These are phyloP conservation scores for Dioszegia aurantiaca DNA, from an alignment of 768 basidiomycete species.

Conservation along the genomic window DNA sequence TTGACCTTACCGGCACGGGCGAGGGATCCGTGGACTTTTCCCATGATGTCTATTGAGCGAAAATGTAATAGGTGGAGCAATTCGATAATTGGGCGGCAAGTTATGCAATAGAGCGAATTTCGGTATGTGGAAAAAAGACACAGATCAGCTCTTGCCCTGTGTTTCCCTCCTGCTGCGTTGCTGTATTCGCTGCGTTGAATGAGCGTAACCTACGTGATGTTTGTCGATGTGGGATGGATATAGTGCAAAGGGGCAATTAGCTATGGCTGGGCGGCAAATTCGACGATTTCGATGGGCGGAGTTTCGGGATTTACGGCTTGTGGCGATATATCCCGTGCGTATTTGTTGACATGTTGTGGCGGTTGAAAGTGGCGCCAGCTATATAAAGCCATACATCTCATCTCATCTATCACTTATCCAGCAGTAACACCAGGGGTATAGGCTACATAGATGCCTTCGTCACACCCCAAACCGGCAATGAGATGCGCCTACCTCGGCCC, in stretches of 20 bases:
- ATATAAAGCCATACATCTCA: too few relatives aligned
- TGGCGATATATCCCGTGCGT: too few relatives aligned
- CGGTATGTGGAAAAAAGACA: not conserved
- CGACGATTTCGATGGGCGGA: conserved; percentile 5
- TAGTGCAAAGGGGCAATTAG: not conserved
- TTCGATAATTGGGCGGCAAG: too few relatives aligned
- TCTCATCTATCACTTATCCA: not conserved
- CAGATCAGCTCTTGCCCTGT: not conserved
- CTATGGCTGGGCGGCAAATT: not conserved
- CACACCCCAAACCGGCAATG: too few relatives aligned
- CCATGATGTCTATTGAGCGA: conserved; percentile 41
- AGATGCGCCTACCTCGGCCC: conserved; percentile 41
- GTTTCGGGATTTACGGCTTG: not conserved
- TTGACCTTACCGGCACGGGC: conserved; percentile 99
- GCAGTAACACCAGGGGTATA: too few relatives aligned
- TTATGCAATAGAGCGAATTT: too few relatives aligned
- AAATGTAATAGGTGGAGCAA: too few relatives aligned
- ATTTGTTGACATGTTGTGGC: too few relatives aligned
- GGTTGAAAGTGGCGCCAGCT: too few relatives aligned
- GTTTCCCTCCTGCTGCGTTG: not conserved
- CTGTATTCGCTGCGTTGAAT: too few relatives aligned
- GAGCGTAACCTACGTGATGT: not conserved
- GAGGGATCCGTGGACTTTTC: conserved; percentile 90
- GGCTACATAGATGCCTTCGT: too few relatives aligned
- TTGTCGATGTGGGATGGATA: not conserved